Percentiles rank a stretch among this genome's conserved stretches.
Conservation (phyloP, 108 stramenopile species). For the Pelagomonas calceolata region DNA sequence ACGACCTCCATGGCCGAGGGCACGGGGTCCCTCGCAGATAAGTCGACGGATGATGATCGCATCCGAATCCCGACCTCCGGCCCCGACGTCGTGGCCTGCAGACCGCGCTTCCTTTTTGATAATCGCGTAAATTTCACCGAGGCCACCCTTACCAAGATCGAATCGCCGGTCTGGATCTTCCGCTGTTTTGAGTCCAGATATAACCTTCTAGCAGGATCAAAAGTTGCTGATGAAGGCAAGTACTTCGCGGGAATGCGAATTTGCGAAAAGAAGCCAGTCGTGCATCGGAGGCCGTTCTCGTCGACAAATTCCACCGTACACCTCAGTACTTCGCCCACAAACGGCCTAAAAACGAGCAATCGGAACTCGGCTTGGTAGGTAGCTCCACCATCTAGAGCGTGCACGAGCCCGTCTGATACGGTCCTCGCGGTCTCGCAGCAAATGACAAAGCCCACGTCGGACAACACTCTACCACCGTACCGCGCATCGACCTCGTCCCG, state of each 20-base stretch:
- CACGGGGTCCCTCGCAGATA: neutral
- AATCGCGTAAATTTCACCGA: neutral
- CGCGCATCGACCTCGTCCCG: neutral
- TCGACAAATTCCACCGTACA: constrained; percentile 53
- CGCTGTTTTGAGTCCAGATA: too few species aligned
- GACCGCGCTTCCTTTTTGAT: neutral
- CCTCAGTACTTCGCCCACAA: constrained; percentile 69
- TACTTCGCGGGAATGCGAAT: constrained; percentile 70
- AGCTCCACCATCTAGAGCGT: constrained; percentile 67
- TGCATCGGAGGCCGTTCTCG: constrained; percentile 60
- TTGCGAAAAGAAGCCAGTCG: constrained; percentile 72
- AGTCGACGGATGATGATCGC: neutral
- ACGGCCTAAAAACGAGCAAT: constrained; percentile 72
- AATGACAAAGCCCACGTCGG: neutral
- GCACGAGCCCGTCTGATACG: constrained; percentile 53
- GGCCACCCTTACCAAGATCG: neutral
- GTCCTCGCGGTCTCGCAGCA: neutral
- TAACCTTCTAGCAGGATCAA: too few species aligned
- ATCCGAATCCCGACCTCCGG: neutral
- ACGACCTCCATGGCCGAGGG: constrained; percentile 7
- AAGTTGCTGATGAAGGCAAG: constrained; percentile 63
- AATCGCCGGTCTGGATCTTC: constrained; percentile 44
- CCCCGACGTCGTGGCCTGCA: neutral
- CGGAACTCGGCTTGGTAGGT: constrained; percentile 64
- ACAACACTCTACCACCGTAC: neutral